Evolutionary conservation across 2,329 filamentous ascomycete species (phyloP).

Genomic region (Pseudocercospora crystallina): DNA sequence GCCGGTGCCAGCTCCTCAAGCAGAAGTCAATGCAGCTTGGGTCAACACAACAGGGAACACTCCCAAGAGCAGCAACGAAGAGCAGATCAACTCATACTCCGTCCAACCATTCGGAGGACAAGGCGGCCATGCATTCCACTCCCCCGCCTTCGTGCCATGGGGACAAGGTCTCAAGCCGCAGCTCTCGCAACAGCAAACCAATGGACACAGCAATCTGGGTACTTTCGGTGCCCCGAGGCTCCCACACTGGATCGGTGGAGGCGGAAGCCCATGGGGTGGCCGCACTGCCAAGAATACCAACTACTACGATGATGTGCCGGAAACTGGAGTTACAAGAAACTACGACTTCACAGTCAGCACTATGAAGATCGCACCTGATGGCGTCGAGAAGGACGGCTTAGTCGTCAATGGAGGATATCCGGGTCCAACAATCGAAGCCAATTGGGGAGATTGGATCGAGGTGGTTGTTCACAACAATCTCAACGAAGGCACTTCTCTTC

Average conservation of each 20-base stretch:
- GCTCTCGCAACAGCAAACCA: slow-evolving; percentile 27
- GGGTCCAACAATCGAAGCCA: slow-evolving; percentile 36
- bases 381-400: slow-evolving; percentile 30
- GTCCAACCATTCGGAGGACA: slow-evolving; percentile 14
- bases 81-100: neutral
- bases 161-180: slow-evolving; percentile 16
- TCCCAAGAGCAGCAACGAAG: neutral
- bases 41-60: slow-evolving; percentile 7
- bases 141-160: slow-evolving; percentile 22
- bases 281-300: slow-evolving; percentile 29
- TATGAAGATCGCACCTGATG: slow-evolving; percentile 35
- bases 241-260: slow-evolving; percentile 23
- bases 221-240: slow-evolving; percentile 25
- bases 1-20: slow-evolving; percentile 1
- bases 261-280: slow-evolving; percentile 30
- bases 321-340: slow-evolving; percentile 36
- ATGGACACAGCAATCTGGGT: slow-evolving; percentile 30
- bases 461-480: slow-evolving; percentile 38
- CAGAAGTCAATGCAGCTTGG: neutral
- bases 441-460: slow-evolving; percentile 39
- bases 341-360: slow-evolving; percentile 36
- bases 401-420: slow-evolving; percentile 37
- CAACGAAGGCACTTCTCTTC: slow-evolving; percentile 49
- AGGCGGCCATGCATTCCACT: slow-evolving; percentile 14
- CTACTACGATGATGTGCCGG: slow-evolving; percentile 28